Percentiles rank a stretch among this genome's conserved stretches.
phyloP scores from a whole-genome alignment of 306 rosid species.

The Hylodesmum podocarpum region DNA sequence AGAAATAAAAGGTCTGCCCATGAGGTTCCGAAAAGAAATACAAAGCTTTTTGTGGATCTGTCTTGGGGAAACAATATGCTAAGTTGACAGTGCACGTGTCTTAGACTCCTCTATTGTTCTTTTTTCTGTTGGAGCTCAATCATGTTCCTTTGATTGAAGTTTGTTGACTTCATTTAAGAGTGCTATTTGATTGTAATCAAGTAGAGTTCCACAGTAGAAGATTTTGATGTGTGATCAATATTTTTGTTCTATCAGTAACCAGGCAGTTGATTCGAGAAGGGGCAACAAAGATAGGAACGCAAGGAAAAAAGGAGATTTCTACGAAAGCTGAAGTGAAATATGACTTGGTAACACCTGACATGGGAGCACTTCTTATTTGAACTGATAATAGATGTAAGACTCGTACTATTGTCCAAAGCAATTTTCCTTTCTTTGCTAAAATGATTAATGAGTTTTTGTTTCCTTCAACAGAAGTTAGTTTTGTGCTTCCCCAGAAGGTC shows the following conservation, averaged over 20 bases:
- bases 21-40: constrained; percentile 78
- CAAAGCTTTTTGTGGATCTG: constrained; percentile 71
- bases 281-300: too few relatives aligned
- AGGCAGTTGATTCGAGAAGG: too few relatives aligned
- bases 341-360: too few relatives aligned
- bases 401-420: too few relatives aligned
- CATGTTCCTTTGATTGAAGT: not conserved
- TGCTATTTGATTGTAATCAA: constrained; percentile 14
- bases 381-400: too few relatives aligned
- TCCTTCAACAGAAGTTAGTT: constrained; percentile 7
- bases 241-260: too few relatives aligned
- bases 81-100: constrained; percentile 52
- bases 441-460: constrained; percentile 5
- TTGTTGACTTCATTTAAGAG: constrained; percentile 7
- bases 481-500: constrained; percentile 17
- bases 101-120: not conserved
- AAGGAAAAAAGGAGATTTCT: too few relatives aligned
- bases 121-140: not conserved
- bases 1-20: constrained; percentile 68
- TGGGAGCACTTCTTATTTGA: too few relatives aligned
- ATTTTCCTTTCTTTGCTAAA: too few relatives aligned
- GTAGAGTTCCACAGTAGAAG: too few relatives aligned
- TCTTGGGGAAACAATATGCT: constrained; percentile 47
- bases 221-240: too few relatives aligned
- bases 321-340: too few relatives aligned